Evolutionary conservation across 169 alveolate genomes (phyloP).

Genomic region (Plasmodium yoelii): DNA sequence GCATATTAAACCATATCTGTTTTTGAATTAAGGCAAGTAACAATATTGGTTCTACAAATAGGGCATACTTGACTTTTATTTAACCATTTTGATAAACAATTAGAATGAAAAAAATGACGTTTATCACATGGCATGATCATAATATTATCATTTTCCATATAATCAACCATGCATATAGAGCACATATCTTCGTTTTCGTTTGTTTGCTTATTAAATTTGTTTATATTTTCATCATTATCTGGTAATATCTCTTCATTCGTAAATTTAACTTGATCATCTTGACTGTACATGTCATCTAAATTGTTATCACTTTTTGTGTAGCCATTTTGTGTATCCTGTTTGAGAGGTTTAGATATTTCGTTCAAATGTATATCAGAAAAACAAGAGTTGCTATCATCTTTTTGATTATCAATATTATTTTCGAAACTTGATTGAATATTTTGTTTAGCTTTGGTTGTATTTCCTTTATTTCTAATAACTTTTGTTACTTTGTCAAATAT

Average conservation of each 20-base stretch:
- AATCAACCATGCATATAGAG: slow-evolving; percentile 71
- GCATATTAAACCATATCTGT: slow-evolving; percentile 26
- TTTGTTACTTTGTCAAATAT: slow-evolving; percentile 51
- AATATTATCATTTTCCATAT: slow-evolving; percentile 77
- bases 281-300: neutral
- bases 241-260: slow-evolving; percentile 10
- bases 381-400: slow-evolving; percentile 2
- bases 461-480: slow-evolving; percentile 22
- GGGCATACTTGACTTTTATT: slow-evolving; percentile 84
- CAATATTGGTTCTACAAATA: slow-evolving; percentile 83
- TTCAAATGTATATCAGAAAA: neutral
- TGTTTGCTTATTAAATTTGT: slow-evolving; percentile 13
- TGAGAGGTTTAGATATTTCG: slow-evolving; percentile 48
- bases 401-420: neutral
- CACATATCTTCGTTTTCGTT: slow-evolving; percentile 49
- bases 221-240: slow-evolving; percentile 59
- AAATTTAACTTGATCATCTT: neutral
- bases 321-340: neutral
- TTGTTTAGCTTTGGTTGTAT: slow-evolving; percentile 10
- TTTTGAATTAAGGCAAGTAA: slow-evolving; percentile 42
- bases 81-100: slow-evolving; percentile 82
- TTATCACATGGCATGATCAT: slow-evolving; percentile 85
- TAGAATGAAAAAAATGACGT: slow-evolving; percentile 84
- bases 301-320: neutral
- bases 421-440: neutral